Conservation (phyloP, 2,329 filamentous ascomycete genomes). For the Xylaria multiplex region DNA sequence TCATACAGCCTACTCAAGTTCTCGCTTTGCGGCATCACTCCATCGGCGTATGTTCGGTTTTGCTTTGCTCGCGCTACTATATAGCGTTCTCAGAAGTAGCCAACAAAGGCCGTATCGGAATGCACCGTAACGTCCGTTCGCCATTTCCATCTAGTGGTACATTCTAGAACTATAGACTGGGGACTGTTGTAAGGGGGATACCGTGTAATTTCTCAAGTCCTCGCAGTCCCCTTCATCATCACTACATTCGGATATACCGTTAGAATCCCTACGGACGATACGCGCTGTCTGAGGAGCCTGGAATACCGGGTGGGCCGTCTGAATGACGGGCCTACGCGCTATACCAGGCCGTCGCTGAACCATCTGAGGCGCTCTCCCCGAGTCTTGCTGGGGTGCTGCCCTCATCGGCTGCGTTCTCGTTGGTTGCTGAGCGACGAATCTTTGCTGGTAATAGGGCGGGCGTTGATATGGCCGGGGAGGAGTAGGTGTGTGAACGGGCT, state of each 20-base stretch:
- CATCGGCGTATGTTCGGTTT: no score
- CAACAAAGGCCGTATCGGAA: not conserved
- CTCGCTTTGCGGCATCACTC: no score
- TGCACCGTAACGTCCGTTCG: constrained; percentile 20
- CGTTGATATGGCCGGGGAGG: constrained; percentile 9
- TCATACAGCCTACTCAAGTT: not conserved
- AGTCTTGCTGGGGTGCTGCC: not conserved
- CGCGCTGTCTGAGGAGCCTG: constrained; percentile 1
- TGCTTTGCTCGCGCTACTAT: not conserved
- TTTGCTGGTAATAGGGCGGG: constrained; percentile 18
- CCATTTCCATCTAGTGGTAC: constrained; percentile 10
- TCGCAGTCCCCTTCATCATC: constrained; percentile 26
- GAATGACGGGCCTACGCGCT: constrained; percentile 20
- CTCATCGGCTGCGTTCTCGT: constrained; percentile 23
- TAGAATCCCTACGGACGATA: constrained; percentile 41
- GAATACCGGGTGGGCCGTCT: not conserved
- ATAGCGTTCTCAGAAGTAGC: not conserved
- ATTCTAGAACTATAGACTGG: not conserved
- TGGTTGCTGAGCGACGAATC: constrained; percentile 29
- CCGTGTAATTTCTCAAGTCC: constrained; percentile 30
- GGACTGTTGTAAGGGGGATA: constrained; percentile 34
- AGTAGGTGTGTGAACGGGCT: not conserved
- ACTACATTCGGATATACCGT: constrained; percentile 42
- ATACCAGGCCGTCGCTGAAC: not conserved
- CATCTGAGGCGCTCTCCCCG: constrained; percentile 2